Conservation (phyloP, 2,329 filamentous ascomycete genomes). For the Arthrobotrys sinensis region DNA sequence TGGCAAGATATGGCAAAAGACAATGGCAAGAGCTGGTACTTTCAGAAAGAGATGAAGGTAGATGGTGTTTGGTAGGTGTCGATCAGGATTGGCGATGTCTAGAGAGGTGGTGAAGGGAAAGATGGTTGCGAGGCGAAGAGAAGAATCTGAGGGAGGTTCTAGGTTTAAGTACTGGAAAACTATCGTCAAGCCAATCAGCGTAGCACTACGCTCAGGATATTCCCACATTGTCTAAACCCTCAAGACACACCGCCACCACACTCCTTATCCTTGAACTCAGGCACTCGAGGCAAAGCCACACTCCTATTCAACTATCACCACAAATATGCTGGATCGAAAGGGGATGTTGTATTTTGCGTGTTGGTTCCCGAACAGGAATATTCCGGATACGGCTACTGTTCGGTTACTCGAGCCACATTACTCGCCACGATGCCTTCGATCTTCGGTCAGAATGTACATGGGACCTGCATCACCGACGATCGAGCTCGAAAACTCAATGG, state of each 20-base stretch:
- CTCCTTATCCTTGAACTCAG: not conserved
- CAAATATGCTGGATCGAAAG: not conserved
- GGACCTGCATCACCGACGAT: conserved; percentile 38
- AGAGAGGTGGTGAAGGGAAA: not conserved
- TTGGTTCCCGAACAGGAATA: conserved; percentile 42
- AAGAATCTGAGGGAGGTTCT: conserved; percentile 14
- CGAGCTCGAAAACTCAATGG: not conserved
- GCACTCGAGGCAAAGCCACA: not conserved
- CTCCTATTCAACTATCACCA: not conserved
- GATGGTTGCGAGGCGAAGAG: conserved; percentile 4
- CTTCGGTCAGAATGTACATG: conserved; percentile 26
- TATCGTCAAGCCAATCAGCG: conserved; percentile 7
- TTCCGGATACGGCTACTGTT: conserved; percentile 28
- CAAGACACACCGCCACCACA: not conserved
- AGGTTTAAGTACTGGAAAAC: conserved; percentile 4
- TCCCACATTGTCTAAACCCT: not conserved
- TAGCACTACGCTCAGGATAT: not conserved
- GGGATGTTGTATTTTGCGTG: conserved; percentile 36
- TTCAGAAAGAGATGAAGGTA: not conserved
- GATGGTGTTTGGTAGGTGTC: not conserved
- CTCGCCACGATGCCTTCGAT: conserved; percentile 52
- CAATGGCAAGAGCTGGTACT: not conserved
- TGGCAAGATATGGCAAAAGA: not conserved
- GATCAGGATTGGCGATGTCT: not conserved
- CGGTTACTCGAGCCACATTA: conserved; percentile 30